Evolutionary conservation across 2,329 filamentous ascomycete species (phyloP), one percentile per base, ranked within the genome.

Genomic region (Diaporthe eres): DNA sequence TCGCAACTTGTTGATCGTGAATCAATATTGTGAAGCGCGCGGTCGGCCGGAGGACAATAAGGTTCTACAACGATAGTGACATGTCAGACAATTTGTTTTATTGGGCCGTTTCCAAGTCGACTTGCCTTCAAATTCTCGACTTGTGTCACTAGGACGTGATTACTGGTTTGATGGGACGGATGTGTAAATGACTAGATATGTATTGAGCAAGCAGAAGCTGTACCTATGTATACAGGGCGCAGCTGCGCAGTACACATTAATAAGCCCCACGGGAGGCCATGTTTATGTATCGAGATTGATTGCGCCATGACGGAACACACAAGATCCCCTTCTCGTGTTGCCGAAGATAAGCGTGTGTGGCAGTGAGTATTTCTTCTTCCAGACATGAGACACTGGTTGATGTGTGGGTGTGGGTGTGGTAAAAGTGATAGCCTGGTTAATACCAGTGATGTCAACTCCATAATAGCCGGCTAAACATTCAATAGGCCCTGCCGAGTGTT

Each of bases 391-490:
- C 42, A 22, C 31, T 51, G 55, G 39, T 31, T 17, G 57, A 31
- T 39, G 42, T 17, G n/a, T 42, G 71, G 25, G 44, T 7, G 44
- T 42, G 71, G 17, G 31, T 4, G 44, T 65, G 34, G 55, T 72
- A 42, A 37, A 61, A 49, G 42, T 51, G 57, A 39, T 34, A 39
- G 58, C 39, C n/a, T 44, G 57, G 58, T 9, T 10, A 34, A 44
- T 42, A 28, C 34, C 49, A 9, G 55, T 73, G 55, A 60, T 65
- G 60, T 55, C 71, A 65, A 10, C 34, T n/a, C 37, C 31, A 49
- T 31, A 37, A 12, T 31, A 49, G 4, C 71, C 71, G 71, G 71
- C n/a, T 73, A 57, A 73, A 73, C 58, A 55, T 73, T 73, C 61
- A 65, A 34, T 63, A 73, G 49, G 8, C 34, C 34, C 49, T 60